Percentiles rank a stretch among this genome's conserved stretches.
Conservation (phyloP, 2,329 filamentous ascomycete genomes). For the Microdochium paspali region DNA sequence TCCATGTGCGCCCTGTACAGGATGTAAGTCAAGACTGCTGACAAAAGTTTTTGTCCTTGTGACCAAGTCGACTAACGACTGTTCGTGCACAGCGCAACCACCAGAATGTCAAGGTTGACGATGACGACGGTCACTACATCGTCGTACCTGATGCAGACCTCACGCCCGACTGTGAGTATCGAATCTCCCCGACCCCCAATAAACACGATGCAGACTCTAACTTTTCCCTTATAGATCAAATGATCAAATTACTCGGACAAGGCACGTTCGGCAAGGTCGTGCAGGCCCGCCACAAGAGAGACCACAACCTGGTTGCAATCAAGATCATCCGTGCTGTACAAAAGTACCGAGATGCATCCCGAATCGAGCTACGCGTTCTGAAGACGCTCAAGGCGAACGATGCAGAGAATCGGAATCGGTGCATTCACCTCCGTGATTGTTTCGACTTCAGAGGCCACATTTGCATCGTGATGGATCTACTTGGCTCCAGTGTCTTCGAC, state of each 20-base stretch:
- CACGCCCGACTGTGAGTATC: constrained; percentile 75
- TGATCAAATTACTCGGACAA: constrained; percentile 83
- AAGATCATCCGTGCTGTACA: constrained; percentile 98
- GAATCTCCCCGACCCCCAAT: not conserved
- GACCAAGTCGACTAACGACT: constrained; percentile 6
- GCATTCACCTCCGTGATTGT: constrained; percentile 91
- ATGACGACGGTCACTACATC: constrained; percentile 95
- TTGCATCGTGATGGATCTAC: constrained; percentile 67
- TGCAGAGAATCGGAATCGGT: constrained; percentile 83
- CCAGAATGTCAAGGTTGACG: constrained; percentile 71
- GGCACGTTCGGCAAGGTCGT: constrained; percentile 98
- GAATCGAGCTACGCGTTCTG: constrained; percentile 87
- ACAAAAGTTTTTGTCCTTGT: no score
- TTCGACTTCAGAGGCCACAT: constrained; percentile 98
- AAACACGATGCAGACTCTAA: no score
- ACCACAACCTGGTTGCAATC: constrained; percentile 75
- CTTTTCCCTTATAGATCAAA: constrained; percentile 54
- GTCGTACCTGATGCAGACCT: constrained; percentile 79
- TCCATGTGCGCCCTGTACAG: constrained; percentile 50
- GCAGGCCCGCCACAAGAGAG: constrained; percentile 73
- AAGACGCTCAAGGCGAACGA: constrained; percentile 91
- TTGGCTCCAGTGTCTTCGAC: constrained; percentile 96
- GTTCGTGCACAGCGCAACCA: constrained; percentile 13
- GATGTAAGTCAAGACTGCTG: constrained; percentile 49
- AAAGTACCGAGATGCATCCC: constrained; percentile 92